Conservation (phyloP, 164 flowering plant species). For the Echeveria elegans region DNA sequence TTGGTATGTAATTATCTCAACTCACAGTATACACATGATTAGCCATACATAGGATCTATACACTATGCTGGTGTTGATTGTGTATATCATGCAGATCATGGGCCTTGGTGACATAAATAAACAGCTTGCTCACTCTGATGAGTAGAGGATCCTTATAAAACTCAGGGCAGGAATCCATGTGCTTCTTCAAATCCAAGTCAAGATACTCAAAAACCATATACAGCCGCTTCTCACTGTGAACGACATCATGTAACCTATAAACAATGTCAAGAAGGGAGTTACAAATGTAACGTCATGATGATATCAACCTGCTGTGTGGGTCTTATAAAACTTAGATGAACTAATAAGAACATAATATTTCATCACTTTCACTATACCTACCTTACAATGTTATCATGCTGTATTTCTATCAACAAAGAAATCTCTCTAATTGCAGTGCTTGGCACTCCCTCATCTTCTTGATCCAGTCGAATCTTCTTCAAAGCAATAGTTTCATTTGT, state of each 20-base stretch:
- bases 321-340: neutral
- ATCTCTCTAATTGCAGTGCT: constrained; percentile 93
- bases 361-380: constrained; percentile 19
- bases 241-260: constrained; percentile 87
- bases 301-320: neutral
- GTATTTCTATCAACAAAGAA: constrained; percentile 94
- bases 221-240: constrained; percentile 86
- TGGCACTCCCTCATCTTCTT: constrained; percentile 96
- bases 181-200: constrained; percentile 93
- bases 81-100: neutral
- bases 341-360: neutral
- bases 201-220: constrained; percentile 93
- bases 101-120: constrained; percentile 6
- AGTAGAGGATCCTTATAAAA: constrained; percentile 50
- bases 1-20: neutral
- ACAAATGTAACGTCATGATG: neutral
- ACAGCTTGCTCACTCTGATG: constrained; percentile 59
- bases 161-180: constrained; percentile 59
- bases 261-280: neutral
- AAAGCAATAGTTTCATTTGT: constrained; percentile 84
- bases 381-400: constrained; percentile 91
- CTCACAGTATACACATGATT: neutral
- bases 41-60: neutral
- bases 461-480: constrained; percentile 92
- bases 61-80: too few relatives aligned